Evolutionary conservation across 73 alveolate genomes (phyloP), one percentile per base, ranked within the genome.

Genomic region (Tetrahymena thermophila): DNA sequence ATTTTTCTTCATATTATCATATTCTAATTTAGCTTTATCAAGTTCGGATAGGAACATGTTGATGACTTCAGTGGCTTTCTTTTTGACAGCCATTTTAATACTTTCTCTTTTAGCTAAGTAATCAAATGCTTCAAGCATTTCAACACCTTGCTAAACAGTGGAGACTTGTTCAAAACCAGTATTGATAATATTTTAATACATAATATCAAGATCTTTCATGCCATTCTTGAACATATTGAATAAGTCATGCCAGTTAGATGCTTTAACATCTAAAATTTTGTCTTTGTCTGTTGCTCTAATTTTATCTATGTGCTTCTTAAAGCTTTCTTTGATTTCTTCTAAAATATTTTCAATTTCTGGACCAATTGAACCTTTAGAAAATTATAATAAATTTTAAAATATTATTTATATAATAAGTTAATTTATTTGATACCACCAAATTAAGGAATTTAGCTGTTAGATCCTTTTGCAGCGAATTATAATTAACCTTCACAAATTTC

Each of bases 241-340:
- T 97, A 98, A 99, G 97, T 98, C 99, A 95, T 99, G 99, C 99
- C 99, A 99, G 95, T 98, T 99, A n/a, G 99, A 99, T 43, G 98
- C 99, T 95, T 99, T 99, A 10, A 99, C 99, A 93, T 99, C 99
- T 43, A 99, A 98, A 35, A 99, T 99, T 89, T 98, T 96, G 84
- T 99, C 99, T 57, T 98, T 98, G 95, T 98, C 99, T 58, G 98
- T 97, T 96, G 93, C 97, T 96, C 97, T 98, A 94, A 98, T 98
- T 83, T 97, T 97, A 56, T 98, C 95, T 85, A 98, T 95, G 95
- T 99, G 98, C 97, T 98, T 99, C 94, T 97, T 98, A 96, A 99
- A 99, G 95, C 97, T 95, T 83, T 95, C 97, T 96, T 99, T 99
- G n/a, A 99, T 98, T 94, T 98, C 99, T 85, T 96, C 98, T 57